Conservation (phyloP, 345 rosid genomes). For the Isatis tinctoria region DNA sequence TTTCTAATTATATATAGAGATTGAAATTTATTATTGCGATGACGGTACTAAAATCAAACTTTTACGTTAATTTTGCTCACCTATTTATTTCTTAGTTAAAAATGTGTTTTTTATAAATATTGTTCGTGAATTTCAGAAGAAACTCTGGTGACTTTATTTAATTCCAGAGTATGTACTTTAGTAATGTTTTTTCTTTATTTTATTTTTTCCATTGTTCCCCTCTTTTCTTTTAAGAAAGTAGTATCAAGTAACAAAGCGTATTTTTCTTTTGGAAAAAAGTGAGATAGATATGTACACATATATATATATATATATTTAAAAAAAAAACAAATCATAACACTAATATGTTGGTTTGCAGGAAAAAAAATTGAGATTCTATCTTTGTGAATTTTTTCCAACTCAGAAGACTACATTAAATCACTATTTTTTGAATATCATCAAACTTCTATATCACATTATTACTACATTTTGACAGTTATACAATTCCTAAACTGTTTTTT, state of each 20-base stretch:
- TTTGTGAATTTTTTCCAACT: background rate
- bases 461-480: background rate
- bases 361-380: too few species aligned
- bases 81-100: background rate
- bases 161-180: too few species aligned
- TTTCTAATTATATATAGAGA: too few species aligned
- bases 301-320: background rate
- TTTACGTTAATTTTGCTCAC: background rate
- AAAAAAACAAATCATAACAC: background rate
- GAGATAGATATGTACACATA: background rate
- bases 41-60: background rate
- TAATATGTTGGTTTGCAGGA: too few species aligned
- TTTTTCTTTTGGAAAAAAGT: slow-evolving; percentile 17
- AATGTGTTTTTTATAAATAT: background rate
- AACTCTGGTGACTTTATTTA: slow-evolving; percentile 26
- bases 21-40: background rate
- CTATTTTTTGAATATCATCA: background rate
- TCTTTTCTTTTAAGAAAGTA: slow-evolving; percentile 30
- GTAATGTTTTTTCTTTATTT: background rate
- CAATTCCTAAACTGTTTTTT: background rate
- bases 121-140: background rate
- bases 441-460: background rate
- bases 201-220: slow-evolving; percentile 11
- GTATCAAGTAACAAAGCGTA: slow-evolving; percentile 9
- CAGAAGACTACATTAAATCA: background rate